Base-by-base conservation (phyloP, 2,329 filamentous ascomycete genomes). In the Purpureocillium takamizusanense region DNA sequence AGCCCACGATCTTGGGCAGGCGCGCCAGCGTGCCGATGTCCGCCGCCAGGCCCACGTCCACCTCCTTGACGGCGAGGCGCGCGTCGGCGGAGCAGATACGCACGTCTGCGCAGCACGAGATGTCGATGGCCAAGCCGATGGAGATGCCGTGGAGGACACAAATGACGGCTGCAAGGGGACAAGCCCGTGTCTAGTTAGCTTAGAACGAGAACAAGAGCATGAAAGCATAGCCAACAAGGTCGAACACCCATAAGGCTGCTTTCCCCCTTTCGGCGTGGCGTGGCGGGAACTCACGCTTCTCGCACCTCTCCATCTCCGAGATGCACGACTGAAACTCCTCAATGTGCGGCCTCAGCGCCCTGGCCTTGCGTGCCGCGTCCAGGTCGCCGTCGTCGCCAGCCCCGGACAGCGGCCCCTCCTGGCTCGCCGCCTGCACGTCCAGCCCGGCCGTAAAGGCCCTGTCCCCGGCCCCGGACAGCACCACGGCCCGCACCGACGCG, bases 361-460 rank as follows among this genome's bases (percentile, higher is more conserved):
- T 69, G 0, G 83, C 81, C 47, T 66, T 76, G 46, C 86, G 74
- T 3, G 83, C 83, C 1, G 68, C 57, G 55, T 94, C 87, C 10
- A 42, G 37, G 4, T 46, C 47, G 13, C 50, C 47, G 7, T 41
- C 51, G 4, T 48, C 47, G 21, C 55, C 55, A 14, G 21, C 7
- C 4, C 2, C 30, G 12, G 54, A 51, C 23, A 75, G 52, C 15
- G 75, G 52, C 1, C 67, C 60, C 27, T 69, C 68, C 50, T 76
- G 52, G 11, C 70, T 71, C 11, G 83, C 82, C 7, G 81, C 80
- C 54, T 82, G 71, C 37, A 95, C 82, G 59, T 97, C 90, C 15
- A 97, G 67, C 0, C 90, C 90, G 0, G 86, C 72, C 2, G 85
- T 89, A 66, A 95, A 97, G 23, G 86, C 89, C 48, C 79, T 76